phyloP scores from a whole-genome alignment of 257 asterid species.

The Euphrasia confusa region DNA sequence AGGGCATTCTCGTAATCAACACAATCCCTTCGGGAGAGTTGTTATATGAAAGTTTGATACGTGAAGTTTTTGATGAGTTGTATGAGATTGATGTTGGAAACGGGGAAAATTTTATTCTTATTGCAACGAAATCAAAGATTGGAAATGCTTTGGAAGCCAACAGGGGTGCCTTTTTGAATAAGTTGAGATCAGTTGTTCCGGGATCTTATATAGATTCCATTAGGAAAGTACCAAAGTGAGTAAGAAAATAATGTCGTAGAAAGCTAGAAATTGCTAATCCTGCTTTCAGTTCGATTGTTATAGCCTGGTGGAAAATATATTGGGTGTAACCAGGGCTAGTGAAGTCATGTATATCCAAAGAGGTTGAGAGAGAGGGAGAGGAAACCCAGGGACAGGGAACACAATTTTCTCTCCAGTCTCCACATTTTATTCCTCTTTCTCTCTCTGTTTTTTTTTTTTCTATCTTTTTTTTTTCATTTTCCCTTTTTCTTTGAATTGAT shows the following conservation, averaged over 20 bases:
- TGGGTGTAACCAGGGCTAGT: too few species aligned
- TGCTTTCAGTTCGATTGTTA: neutral
- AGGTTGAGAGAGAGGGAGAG: too few species aligned
- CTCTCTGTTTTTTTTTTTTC: too few species aligned
- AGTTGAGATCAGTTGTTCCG: conserved; percentile 42
- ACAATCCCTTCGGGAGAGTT: conserved; percentile 43
- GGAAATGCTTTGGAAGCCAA: conserved; percentile 14
- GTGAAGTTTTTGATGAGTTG: conserved; percentile 49
- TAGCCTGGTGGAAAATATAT: neutral
- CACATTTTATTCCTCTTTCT: too few species aligned
- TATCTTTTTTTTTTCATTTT: too few species aligned
- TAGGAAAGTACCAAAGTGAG: conserved; percentile 31
- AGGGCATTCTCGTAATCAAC: conserved; percentile 54
- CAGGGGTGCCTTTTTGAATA: conserved; percentile 33
- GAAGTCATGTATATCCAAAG: too few species aligned
- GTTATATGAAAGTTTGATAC: conserved; percentile 36
- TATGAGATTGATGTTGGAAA: conserved; percentile 73
- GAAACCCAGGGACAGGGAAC: too few species aligned
- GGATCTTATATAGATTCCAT: conserved; percentile 44
- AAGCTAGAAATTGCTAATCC: neutral
- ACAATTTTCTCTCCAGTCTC: too few species aligned
- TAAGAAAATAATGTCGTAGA: neutral
- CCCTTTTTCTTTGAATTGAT: too few species aligned
- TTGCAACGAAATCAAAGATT: conserved; percentile 45
- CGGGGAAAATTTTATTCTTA: conserved; percentile 70